phyloP scores from a whole-genome alignment of 106 monocot genomes.

The Agapanthus africanus region DNA sequence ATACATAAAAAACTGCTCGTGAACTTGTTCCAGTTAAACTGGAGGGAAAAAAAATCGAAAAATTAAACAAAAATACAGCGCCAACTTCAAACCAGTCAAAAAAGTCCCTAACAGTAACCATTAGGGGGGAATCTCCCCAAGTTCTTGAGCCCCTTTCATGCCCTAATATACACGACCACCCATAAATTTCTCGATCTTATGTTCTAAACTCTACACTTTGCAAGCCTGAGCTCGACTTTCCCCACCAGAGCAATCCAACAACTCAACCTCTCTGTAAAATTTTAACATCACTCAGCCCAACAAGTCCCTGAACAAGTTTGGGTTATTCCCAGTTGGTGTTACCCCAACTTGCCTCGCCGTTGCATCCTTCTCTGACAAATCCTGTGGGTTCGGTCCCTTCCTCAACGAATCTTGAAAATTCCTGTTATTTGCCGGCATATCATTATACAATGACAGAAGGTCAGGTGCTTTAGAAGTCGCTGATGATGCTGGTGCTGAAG shows the following conservation, averaged over 20 bases:
- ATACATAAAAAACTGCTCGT: no score
- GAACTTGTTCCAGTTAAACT: no score
- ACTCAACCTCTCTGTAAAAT: background rate
- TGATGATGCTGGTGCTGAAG: slow-evolving; percentile 11
- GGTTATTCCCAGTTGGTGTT: slow-evolving; percentile 75
- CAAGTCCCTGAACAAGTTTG: slow-evolving; percentile 80
- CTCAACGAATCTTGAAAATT: slow-evolving; percentile 24
- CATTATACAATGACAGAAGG: slow-evolving; percentile 42
- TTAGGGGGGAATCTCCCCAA: background rate
- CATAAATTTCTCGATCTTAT: background rate
- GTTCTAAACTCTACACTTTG: background rate
- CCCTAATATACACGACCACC: background rate
- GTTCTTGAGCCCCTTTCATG: background rate
- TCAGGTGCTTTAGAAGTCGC: slow-evolving; percentile 23
- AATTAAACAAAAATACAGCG: no score
- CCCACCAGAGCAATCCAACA: background rate
- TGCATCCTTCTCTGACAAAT: slow-evolving; percentile 76
- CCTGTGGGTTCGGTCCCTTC: slow-evolving; percentile 71
- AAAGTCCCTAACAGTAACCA: background rate
- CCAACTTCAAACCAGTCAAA: no score
- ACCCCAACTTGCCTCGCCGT: slow-evolving; percentile 80
- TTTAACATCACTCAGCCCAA: slow-evolving; percentile 36
- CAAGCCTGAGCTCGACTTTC: background rate
- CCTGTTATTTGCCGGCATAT: slow-evolving; percentile 6
- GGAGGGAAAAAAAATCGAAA: no score